Evolutionary conservation across 805 yeast species (phyloP).

Genomic region (Myxozyma melibiosi): DNA sequence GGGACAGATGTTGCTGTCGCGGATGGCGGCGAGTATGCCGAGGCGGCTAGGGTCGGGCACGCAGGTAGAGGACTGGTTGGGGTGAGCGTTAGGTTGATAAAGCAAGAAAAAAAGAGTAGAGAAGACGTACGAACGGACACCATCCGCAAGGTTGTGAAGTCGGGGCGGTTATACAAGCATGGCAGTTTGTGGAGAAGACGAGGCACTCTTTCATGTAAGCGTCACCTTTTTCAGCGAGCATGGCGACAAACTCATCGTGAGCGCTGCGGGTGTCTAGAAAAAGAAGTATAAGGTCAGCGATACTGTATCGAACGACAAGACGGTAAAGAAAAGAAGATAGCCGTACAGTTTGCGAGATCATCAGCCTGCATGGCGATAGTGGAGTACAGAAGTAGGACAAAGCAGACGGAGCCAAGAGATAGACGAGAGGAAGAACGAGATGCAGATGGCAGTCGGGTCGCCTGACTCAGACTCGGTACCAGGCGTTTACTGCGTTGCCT

Average conservation of each 20-base stretch:
- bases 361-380: too few relatives aligned
- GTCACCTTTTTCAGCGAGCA: conserved; percentile 7
- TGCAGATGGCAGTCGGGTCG: too few relatives aligned
- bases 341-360: too few relatives aligned
- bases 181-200: conserved; percentile 11
- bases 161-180: conserved; percentile 13
- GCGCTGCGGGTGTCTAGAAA: neutral
- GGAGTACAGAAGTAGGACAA: too few relatives aligned
- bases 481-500: too few relatives aligned
- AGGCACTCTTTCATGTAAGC: conserved; percentile 16
- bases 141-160: conserved; percentile 23
- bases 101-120: neutral
- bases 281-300: neutral
- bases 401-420: too few relatives aligned
- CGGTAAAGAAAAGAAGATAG: too few relatives aligned
- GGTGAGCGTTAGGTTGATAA: neutral
- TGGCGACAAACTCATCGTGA: conserved; percentile 6
- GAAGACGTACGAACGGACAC: conserved; percentile 27
- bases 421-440: too few relatives aligned
- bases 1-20: conserved; percentile 25
- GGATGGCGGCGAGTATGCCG: conserved; percentile 21
- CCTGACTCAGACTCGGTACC: too few relatives aligned
- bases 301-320: too few relatives aligned
- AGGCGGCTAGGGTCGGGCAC: conserved; percentile 26
- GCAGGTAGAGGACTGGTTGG: conserved; percentile 17